phyloP scores from a whole-genome alignment of 1,284 basidiomycete genomes.

The Fomitiporia mediterranea region DNA sequence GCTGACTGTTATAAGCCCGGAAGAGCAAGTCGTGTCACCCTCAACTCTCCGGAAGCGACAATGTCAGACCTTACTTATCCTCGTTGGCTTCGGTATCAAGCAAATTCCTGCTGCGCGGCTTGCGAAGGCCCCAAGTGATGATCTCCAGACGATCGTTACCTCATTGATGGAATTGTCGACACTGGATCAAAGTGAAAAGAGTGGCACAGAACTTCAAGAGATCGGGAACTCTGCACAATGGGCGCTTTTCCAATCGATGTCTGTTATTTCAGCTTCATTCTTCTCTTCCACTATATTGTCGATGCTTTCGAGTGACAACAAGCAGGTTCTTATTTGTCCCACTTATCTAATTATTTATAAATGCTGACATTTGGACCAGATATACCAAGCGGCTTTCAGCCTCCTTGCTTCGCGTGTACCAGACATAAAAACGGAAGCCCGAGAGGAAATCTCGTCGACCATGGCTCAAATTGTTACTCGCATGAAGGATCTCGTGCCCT shows the following conservation, averaged over 20 bases:
- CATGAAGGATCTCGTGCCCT: constrained; percentile 45
- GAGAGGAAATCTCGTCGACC: constrained; percentile 45
- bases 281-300: constrained; percentile 51
- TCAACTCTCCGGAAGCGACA: constrained; percentile 49
- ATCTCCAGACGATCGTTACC: constrained; percentile 36
- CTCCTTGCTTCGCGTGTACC: constrained; percentile 64
- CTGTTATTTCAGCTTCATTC: constrained; percentile 61
- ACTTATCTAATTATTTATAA: not conserved
- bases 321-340: constrained; percentile 34
- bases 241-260: constrained; percentile 46
- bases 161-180: constrained; percentile 40
- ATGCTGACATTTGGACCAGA: constrained; percentile 34
- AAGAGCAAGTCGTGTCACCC: constrained; percentile 45
- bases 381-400: constrained; percentile 58
- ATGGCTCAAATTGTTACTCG: constrained; percentile 49
- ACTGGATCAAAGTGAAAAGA: constrained; percentile 27
- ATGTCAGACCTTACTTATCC: constrained; percentile 60
- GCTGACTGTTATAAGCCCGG: constrained; percentile 38
- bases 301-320: constrained; percentile 50
- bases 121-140: constrained; percentile 22
- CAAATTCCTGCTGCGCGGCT: constrained; percentile 17
- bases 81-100: constrained; percentile 48
- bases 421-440: constrained; percentile 53
- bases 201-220: constrained; percentile 36
- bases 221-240: constrained; percentile 45